Percentiles rank a stretch among this genome's conserved stretches.
Evolutionary conservation across 768 basidiomycete genomes (phyloP).

Genomic region (Asterophora lycoperdoides): DNA sequence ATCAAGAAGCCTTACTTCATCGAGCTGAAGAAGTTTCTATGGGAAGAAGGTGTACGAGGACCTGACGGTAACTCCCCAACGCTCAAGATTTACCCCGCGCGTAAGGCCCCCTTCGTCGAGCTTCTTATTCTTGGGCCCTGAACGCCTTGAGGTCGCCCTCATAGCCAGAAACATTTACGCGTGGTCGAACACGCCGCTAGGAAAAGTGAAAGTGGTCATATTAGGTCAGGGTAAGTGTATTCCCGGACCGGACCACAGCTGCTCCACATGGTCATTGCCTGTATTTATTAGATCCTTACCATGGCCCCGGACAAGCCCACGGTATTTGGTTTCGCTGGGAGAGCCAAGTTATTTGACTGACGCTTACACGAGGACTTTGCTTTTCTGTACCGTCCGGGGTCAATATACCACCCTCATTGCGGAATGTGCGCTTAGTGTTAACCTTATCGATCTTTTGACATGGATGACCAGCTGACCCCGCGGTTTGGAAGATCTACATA

Average conservation of each 20-base stretch:
- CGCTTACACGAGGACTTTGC: slow-evolving; percentile 55
- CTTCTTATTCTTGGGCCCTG: slow-evolving; percentile 1
- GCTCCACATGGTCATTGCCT: slow-evolving; percentile 9
- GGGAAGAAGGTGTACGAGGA: slow-evolving; percentile 57
- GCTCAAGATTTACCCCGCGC: slow-evolving; percentile 71
- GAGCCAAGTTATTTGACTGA: slow-evolving; percentile 5
- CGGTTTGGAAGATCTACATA: slow-evolving; percentile 65
- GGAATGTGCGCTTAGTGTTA: slow-evolving; percentile 51
- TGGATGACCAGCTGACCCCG: slow-evolving; percentile 2
- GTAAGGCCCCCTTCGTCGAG: slow-evolving; percentile 38
- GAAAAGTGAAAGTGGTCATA: slow-evolving; percentile 83
- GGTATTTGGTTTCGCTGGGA: slow-evolving; percentile 39
- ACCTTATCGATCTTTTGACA: background rate
- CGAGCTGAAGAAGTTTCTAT: slow-evolving; percentile 63
- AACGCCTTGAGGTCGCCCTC: slow-evolving; percentile 6
- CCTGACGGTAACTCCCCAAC: slow-evolving; percentile 40
- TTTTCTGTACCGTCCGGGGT: slow-evolving; percentile 89
- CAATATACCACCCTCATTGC: slow-evolving; percentile 72
- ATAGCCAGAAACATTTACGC: slow-evolving; percentile 80
- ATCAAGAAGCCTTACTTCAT: slow-evolving; percentile 77
- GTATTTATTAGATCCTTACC: slow-evolving; percentile 64
- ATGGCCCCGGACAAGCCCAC: slow-evolving; percentile 77
- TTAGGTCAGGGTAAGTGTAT: slow-evolving; percentile 57
- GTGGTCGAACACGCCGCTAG: slow-evolving; percentile 87
- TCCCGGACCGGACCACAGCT: slow-evolving; percentile 7